Conservation (phyloP, 257 asterid species). For the Capsicum rhomboideum region DNA sequence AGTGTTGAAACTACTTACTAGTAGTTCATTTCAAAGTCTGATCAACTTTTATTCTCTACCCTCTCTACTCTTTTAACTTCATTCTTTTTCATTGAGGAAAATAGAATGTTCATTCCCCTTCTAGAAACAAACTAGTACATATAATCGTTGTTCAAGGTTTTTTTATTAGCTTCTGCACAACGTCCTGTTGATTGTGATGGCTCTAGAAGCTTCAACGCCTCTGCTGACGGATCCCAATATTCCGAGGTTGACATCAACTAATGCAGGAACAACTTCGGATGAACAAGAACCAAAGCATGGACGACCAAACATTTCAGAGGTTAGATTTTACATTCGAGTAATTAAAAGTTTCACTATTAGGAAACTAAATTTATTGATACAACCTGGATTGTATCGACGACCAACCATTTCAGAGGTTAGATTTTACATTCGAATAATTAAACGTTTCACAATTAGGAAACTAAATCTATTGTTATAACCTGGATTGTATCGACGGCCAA, state of each 20-base stretch:
- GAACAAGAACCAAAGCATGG: slow-evolving; percentile 8
- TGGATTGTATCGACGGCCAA: too few species aligned
- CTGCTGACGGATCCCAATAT: slow-evolving; percentile 9
- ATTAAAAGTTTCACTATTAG: too few species aligned
- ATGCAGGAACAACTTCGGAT: not conserved
- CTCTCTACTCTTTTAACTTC: not conserved
- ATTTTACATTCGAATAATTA: too few species aligned
- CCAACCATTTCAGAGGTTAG: too few species aligned
- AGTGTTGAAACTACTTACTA: not conserved
- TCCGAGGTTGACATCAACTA: not conserved
- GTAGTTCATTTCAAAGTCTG: not conserved
- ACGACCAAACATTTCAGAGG: slow-evolving; percentile 32
- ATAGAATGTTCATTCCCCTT: not conserved
- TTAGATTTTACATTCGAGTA: too few species aligned
- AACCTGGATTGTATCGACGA: too few species aligned
- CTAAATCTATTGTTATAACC: too few species aligned
- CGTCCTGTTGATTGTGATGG: slow-evolving; percentile 11
- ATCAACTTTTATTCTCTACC: not conserved
- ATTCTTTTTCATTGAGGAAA: not conserved
- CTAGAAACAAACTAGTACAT: not conserved
- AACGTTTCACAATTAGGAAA: too few species aligned
- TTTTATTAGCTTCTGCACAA: not conserved
- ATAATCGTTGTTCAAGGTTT: not conserved
- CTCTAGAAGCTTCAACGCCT: slow-evolving; percentile 22
- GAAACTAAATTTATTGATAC: too few species aligned